Evolutionary conservation across 2,329 filamentous ascomycete genomes (phyloP).

Genomic region (Kalmusia sp.): DNA sequence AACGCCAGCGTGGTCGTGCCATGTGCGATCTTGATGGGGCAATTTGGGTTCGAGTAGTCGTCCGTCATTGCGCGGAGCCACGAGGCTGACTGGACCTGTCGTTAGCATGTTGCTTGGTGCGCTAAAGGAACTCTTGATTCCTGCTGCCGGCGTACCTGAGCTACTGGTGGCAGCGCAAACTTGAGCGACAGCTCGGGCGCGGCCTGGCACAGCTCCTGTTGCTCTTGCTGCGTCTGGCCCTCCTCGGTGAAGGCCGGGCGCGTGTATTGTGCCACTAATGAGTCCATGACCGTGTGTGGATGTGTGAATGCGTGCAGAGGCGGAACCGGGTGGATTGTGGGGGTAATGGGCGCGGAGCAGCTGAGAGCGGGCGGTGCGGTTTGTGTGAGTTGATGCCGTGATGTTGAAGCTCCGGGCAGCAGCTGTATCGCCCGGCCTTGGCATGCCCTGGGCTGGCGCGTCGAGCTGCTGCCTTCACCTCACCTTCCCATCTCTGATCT

Average conservation of each 20-base stretch:
- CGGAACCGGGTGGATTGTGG: background rate
- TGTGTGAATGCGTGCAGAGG: constrained; percentile 18
- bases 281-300: constrained; percentile 71
- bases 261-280: constrained; percentile 91
- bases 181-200: constrained; percentile 83
- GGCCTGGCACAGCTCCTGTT: constrained; percentile 72
- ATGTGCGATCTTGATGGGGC: constrained; percentile 99
- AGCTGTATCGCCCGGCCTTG: constrained; percentile 22
- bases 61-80: constrained; percentile 98
- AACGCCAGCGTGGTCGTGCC: constrained; percentile 98
- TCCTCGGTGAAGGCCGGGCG: constrained; percentile 78
- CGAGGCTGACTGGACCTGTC: constrained; percentile 74
- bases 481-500: background rate
- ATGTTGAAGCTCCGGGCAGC: constrained; percentile 31
- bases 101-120: constrained; percentile 13
- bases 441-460: constrained; percentile 26
- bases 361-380: constrained; percentile 6
- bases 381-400: constrained; percentile 21
- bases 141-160: constrained; percentile 68
- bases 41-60: constrained; percentile 94
- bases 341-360: background rate
- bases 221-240: constrained; percentile 73
- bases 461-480: constrained; percentile 29
- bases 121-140: too few species aligned
- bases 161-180: constrained; percentile 93